phyloP scores from a whole-genome alignment of 306 rosid genomes.

The Argentina anserina region DNA sequence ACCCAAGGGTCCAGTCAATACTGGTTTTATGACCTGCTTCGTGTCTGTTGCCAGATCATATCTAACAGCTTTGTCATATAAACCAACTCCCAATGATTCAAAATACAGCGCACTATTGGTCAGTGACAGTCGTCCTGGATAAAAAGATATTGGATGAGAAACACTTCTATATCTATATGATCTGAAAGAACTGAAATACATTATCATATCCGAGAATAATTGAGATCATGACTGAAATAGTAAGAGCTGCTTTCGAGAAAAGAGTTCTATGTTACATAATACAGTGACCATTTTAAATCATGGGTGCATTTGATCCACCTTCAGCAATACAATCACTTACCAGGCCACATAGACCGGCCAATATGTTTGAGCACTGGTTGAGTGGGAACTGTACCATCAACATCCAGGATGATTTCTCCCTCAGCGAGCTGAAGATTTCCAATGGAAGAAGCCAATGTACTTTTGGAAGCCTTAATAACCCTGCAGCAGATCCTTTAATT shows the following conservation, averaged over 20 bases:
- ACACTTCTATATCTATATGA: not conserved
- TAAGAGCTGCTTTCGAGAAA: not conserved
- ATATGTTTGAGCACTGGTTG: constrained; percentile 94
- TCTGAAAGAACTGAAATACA: not conserved
- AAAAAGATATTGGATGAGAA: constrained; percentile 21
- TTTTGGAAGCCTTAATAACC: constrained; percentile 62
- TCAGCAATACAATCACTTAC: constrained; percentile 36
- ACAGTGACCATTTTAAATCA: not conserved
- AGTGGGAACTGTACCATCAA: constrained; percentile 84
- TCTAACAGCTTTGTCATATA: constrained; percentile 73
- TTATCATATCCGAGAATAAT: not conserved
- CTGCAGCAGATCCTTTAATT: constrained; percentile 38
- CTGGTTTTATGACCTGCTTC: constrained; percentile 89
- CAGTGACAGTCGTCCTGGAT: constrained; percentile 78
- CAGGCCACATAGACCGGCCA: constrained; percentile 94
- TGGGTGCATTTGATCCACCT: not conserved
- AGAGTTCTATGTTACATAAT: no score
- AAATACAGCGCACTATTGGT: constrained; percentile 85
- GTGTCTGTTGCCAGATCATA: constrained; percentile 67
- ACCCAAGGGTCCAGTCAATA: constrained; percentile 89
- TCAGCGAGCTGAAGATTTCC: constrained; percentile 69
- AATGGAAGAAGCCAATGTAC: constrained; percentile 35
- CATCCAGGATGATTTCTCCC: constrained; percentile 79
- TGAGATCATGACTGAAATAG: not conserved
- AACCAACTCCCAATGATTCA: constrained; percentile 82